Percentiles rank a stretch among this genome's conserved stretches.
Evolutionary conservation across 2,329 filamentous ascomycete species (phyloP).

Genomic region (Botrytis aclada): DNA sequence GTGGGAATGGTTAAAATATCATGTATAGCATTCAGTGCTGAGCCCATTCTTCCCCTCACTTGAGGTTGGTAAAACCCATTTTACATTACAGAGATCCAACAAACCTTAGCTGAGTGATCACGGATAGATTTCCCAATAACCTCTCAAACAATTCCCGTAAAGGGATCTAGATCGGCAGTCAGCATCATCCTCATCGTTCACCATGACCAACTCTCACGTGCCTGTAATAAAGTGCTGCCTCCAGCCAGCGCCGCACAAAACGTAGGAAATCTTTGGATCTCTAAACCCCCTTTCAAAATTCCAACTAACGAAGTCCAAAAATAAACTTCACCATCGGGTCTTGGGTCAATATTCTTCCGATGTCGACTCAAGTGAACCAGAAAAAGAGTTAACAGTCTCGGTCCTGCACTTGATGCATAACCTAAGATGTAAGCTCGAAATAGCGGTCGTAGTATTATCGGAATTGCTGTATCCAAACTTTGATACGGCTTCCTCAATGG

Average conservation of each 20-base stretch:
- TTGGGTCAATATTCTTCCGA: conserved; percentile 31
- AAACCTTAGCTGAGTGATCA: conserved; percentile 31
- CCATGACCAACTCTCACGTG: conserved; percentile 36
- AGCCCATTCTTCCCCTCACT: not conserved
- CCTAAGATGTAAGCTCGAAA: conserved; percentile 59
- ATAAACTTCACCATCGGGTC: conserved; percentile 31
- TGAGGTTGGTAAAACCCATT: not conserved
- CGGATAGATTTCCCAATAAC: conserved; percentile 32
- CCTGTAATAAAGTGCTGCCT: conserved; percentile 60
- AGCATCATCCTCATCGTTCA: not conserved
- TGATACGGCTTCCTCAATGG: conserved; percentile 25
- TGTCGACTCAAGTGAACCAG: conserved; percentile 46
- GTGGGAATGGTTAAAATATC: not conserved
- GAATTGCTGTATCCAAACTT: conserved; percentile 40
- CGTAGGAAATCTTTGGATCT: conserved; percentile 56
- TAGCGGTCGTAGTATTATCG: conserved; percentile 52
- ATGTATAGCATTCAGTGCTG: not conserved
- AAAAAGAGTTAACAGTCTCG: conserved; percentile 53
- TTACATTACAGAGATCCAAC: not conserved
- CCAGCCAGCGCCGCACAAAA: conserved; percentile 61
- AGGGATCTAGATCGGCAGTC: conserved; percentile 35
- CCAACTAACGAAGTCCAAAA: conserved; percentile 37
- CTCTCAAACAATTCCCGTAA: conserved; percentile 35
- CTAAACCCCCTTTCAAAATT: conserved; percentile 51
- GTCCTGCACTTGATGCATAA: conserved; percentile 57